Evolutionary conservation across 768 basidiomycete species (phyloP).

Genomic region (Strobilomyces confusus): DNA sequence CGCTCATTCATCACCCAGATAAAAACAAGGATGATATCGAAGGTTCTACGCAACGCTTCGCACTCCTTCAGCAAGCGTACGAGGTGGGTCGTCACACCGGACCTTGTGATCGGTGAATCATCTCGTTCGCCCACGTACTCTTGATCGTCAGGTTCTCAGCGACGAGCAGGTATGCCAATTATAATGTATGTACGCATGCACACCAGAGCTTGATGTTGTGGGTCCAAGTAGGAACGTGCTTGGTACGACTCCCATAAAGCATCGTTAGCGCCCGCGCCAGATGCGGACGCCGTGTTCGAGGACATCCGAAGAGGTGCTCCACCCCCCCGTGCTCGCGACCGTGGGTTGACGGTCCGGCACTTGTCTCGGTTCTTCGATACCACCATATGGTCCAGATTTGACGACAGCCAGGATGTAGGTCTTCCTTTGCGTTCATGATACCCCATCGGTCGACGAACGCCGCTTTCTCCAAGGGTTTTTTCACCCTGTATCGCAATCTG

Average conservation of each 20-base stretch:
- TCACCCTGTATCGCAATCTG: slow-evolving; percentile 80
- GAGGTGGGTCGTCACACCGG: slow-evolving; percentile 52
- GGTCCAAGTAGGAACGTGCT: slow-evolving; percentile 79
- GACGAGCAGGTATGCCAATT: slow-evolving; percentile 78
- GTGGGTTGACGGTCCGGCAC: slow-evolving; percentile 78
- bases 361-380: slow-evolving; percentile 82
- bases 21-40: slow-evolving; percentile 84
- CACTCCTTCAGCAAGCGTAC: slow-evolving; percentile 89
- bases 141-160: slow-evolving; percentile 64
- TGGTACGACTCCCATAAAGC: slow-evolving; percentile 96
- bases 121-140: background rate
- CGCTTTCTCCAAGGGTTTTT: slow-evolving; percentile 66
- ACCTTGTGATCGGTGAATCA: background rate
- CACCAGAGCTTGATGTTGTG: slow-evolving; percentile 12
- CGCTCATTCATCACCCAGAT: slow-evolving; percentile 83
- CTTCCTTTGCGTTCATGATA: background rate
- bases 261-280: slow-evolving; percentile 74
- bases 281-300: slow-evolving; percentile 80
- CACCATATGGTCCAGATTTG: slow-evolving; percentile 60
- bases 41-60: slow-evolving; percentile 83
- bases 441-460: background rate
- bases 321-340: slow-evolving; percentile 52
- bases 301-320: slow-evolving; percentile 71
- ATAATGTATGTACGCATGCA: background rate
- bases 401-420: slow-evolving; percentile 58